Percentiles rank a stretch among this genome's conserved stretches.
Conservation (phyloP, 2,329 filamentous ascomycete genomes). For the Orbilia blumenaviensis region DNA sequence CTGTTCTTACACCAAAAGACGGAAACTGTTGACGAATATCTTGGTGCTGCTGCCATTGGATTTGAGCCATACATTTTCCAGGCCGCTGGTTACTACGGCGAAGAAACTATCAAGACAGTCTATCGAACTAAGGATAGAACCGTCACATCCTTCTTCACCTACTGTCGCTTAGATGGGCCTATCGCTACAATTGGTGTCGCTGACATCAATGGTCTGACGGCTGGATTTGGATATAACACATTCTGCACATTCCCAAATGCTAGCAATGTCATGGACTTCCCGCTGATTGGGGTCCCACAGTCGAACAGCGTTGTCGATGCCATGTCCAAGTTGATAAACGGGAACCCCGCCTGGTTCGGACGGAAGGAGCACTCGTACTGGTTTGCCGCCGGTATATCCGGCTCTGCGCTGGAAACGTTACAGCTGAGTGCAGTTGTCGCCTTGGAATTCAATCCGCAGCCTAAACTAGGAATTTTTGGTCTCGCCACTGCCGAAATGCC, state of each 20-base stretch:
- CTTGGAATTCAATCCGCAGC: constrained; percentile 58
- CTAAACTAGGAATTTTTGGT: constrained; percentile 61
- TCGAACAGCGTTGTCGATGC: constrained; percentile 58
- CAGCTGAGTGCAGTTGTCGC: constrained; percentile 60
- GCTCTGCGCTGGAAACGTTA: constrained; percentile 62
- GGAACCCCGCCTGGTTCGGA: constrained; percentile 58
- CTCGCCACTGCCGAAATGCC: constrained; percentile 59
- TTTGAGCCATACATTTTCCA: constrained; percentile 61
- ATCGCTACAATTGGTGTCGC: constrained; percentile 61
- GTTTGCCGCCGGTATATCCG: constrained; percentile 61
- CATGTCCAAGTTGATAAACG: constrained; percentile 58
- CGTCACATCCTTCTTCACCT: constrained; percentile 60
- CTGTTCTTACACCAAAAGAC: constrained; percentile 59
- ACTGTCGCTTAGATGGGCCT: constrained; percentile 61
- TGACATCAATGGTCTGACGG: constrained; percentile 59
- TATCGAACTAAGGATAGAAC: constrained; percentile 10
- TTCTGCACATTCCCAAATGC: constrained; percentile 22
- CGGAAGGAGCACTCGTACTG: constrained; percentile 57
- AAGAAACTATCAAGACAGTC: constrained; percentile 39
- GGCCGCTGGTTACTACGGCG: constrained; percentile 62
- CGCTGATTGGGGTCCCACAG: constrained; percentile 57
- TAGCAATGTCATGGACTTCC: constrained; percentile 55
- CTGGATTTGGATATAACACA: constrained; percentile 63
- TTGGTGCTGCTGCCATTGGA: constrained; percentile 61
- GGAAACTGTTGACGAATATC: constrained; percentile 59